A percentile compares a stretch with the other conserved stretches of the same genome.
phyloP scores from a whole-genome alignment of 2,329 filamentous ascomycete genomes.

The Drechslera avenae region DNA sequence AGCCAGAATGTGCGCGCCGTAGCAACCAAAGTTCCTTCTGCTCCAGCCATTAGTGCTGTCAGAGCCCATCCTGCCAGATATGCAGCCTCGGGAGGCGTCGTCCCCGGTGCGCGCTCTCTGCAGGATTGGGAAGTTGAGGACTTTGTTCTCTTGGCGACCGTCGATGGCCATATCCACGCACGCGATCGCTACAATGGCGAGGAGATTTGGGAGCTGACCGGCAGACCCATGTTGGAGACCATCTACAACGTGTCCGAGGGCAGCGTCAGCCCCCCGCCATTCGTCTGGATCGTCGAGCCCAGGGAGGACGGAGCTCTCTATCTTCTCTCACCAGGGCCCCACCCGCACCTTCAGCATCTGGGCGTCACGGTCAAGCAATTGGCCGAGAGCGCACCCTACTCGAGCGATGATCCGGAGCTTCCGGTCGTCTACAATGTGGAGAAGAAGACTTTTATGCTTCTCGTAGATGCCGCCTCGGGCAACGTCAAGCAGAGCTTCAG shows the following conservation, averaged over 20 bases:
- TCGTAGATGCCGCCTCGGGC: constrained; percentile 84
- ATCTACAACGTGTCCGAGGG: constrained; percentile 67
- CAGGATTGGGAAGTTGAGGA: constrained; percentile 99
- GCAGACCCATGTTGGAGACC: constrained; percentile 89
- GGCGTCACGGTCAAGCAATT: constrained; percentile 81
- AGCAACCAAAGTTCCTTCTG: constrained; percentile 74
- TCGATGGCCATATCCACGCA: constrained; percentile 95
- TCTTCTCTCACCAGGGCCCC: constrained; percentile 75
- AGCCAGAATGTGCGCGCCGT: constrained; percentile 84
- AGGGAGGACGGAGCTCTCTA: constrained; percentile 85
- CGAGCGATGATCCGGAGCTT: constrained; percentile 66
- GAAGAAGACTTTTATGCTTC: constrained; percentile 89
- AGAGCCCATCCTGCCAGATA: constrained; percentile 82
- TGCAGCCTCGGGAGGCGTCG: constrained; percentile 53
- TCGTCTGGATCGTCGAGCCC: constrained; percentile 94
- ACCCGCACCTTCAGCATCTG: constrained; percentile 66
- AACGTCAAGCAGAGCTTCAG: constrained; percentile 84
- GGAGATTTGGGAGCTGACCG: constrained; percentile 83
- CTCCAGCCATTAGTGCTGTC: constrained; percentile 89
- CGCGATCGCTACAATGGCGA: constrained; percentile 85
- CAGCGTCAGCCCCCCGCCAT: constrained; percentile 63
- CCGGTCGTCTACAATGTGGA: constrained; percentile 87
- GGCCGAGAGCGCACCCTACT: constrained; percentile 81
- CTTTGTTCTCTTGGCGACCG: constrained; percentile 99
- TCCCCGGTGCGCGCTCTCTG: constrained; percentile 87